These are phyloP conservation scores for Pochonia chlamydosporia DNA, from an alignment of 2,329 filamentous ascomycete species.

Conservation along the genomic window DNA sequence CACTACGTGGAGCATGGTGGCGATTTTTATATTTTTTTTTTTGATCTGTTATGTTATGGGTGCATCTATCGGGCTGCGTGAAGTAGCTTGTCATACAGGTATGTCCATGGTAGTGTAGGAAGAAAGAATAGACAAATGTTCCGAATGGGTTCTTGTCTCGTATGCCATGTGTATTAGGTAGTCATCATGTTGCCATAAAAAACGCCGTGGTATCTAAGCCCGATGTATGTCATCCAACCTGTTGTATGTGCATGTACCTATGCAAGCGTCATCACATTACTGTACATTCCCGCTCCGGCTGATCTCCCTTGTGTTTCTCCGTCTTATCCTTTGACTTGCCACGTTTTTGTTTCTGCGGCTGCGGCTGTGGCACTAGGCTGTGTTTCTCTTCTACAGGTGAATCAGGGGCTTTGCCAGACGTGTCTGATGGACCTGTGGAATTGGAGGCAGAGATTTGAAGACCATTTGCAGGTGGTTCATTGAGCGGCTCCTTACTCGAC, in stretches of 20 bases:
- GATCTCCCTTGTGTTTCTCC: slow-evolving; percentile 29
- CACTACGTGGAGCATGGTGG: background rate
- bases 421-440: slow-evolving; percentile 19
- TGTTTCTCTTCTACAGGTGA: slow-evolving; percentile 16
- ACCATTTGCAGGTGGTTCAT: slow-evolving; percentile 15
- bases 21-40: background rate
- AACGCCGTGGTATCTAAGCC: background rate
- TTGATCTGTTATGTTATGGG: background rate
- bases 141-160: background rate
- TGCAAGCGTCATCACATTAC: slow-evolving; percentile 46
- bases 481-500: slow-evolving; percentile 40
- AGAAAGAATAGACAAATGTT: background rate
- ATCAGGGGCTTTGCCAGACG: slow-evolving; percentile 14
- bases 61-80: background rate
- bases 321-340: slow-evolving; percentile 28
- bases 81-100: background rate
- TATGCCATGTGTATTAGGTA: too few relatives aligned
- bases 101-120: background rate
- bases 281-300: slow-evolving; percentile 41
- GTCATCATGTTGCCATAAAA: background rate
- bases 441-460: slow-evolving; percentile 20
- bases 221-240: background rate
- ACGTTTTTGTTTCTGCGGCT: slow-evolving; percentile 23
- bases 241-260: too few relatives aligned
- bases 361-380: slow-evolving; percentile 7